Percentiles rank a stretch among this genome's conserved stretches.
phyloP scores from a whole-genome alignment of 164 flowering plant genomes.

The Berberis thunbergii region DNA sequence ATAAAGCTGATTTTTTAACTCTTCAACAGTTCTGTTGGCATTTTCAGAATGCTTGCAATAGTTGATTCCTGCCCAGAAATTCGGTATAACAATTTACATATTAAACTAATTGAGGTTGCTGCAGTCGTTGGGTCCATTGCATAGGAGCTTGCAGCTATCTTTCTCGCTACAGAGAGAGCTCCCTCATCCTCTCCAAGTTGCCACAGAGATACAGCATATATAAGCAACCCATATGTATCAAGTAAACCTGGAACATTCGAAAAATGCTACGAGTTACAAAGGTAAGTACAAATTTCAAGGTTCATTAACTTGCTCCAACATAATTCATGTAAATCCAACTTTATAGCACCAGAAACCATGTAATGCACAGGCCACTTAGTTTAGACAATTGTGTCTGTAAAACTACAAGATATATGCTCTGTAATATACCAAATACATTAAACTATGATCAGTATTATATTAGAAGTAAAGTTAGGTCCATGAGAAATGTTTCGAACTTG shows the following conservation, averaged over 20 bases:
- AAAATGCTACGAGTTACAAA: conserved; percentile 2
- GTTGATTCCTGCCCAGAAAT: conserved; percentile 62
- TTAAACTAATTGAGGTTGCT: conserved; percentile 43
- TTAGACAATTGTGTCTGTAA: too few species aligned
- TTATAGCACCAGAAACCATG: too few species aligned
- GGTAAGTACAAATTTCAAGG: not conserved
- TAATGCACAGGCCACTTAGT: too few species aligned
- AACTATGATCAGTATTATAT: too few species aligned
- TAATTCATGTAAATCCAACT: too few species aligned
- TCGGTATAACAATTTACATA: conserved; percentile 56
- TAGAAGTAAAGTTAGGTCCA: too few species aligned
- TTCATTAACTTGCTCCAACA: not conserved
- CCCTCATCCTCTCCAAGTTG: conserved; percentile 53
- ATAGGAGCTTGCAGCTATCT: conserved; percentile 38
- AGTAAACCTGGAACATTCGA: conserved; percentile 48
- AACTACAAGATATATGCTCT: too few species aligned
- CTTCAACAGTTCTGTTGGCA: conserved; percentile 55
- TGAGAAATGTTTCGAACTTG: too few species aligned
- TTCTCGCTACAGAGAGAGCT: conserved; percentile 51
- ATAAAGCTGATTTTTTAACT: conserved; percentile 59
- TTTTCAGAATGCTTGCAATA: conserved; percentile 46
- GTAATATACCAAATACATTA: too few species aligned
- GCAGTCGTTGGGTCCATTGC: conserved; percentile 36
- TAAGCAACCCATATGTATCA: conserved; percentile 50
- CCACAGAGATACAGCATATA: conserved; percentile 78